phyloP scores from a whole-genome alignment of 495 filamentous ascomycete species.

The Aspergillus heteromorphus region DNA sequence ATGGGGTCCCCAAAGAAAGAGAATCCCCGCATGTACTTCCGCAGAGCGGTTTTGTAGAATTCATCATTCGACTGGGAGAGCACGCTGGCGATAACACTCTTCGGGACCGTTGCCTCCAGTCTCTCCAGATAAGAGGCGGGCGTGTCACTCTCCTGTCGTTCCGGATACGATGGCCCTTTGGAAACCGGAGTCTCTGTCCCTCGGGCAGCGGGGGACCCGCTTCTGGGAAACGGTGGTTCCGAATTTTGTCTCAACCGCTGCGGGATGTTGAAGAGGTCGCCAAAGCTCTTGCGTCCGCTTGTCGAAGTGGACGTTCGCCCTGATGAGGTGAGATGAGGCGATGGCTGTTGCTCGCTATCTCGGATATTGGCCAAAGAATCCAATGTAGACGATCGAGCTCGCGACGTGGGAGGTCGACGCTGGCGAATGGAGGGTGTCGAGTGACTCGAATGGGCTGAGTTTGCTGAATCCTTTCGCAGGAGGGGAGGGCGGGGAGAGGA shows the following conservation, averaged over 20 bases:
- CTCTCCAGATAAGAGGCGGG: constrained; percentile 82
- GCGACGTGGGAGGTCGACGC: constrained; percentile 16
- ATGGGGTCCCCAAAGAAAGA: constrained; percentile 93
- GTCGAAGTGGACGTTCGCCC: constrained; percentile 75
- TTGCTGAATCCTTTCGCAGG: constrained; percentile 56
- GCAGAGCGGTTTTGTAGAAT: constrained; percentile 75
- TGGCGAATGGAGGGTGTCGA: constrained; percentile 62
- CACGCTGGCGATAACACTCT: constrained; percentile 72
- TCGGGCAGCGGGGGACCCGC: constrained; percentile 48
- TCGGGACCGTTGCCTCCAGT: constrained; percentile 70
- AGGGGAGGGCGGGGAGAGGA: constrained; percentile 36
- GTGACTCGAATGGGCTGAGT: constrained; percentile 62
- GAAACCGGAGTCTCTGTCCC: constrained; percentile 62
- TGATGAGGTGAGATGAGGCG: constrained; percentile 53
- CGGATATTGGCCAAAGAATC: constrained; percentile 59
- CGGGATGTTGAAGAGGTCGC: constrained; percentile 74
- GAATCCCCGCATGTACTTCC: constrained; percentile 93
- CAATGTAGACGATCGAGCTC: constrained; percentile 85
- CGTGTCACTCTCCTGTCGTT: constrained; percentile 81
- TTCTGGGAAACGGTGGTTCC: constrained; percentile 56
- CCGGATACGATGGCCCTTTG: constrained; percentile 68
- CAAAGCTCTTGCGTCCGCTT: constrained; percentile 80
- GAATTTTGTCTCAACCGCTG: constrained; percentile 72
- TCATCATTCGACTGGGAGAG: constrained; percentile 77
- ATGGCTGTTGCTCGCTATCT: constrained; percentile 53